Conservation (phyloP, 441 rosid species). For the Croton laevigatus region DNA sequence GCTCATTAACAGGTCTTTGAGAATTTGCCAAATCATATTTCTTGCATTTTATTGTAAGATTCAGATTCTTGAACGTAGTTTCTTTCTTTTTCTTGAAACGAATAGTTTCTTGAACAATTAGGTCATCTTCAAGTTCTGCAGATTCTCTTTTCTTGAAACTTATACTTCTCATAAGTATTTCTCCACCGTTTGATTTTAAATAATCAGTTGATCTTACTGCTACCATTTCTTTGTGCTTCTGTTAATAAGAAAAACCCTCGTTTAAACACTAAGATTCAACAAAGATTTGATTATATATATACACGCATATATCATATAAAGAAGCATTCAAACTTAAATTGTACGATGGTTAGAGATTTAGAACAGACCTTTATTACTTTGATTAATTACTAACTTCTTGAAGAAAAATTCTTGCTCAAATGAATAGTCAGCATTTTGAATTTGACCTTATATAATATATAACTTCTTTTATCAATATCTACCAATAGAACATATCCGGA, state of each 20-base stretch:
- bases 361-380: not conserved
- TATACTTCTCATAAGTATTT: not conserved
- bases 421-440: not conserved
- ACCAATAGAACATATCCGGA: not conserved
- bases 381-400: not conserved
- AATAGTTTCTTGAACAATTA: not conserved
- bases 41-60: not conserved
- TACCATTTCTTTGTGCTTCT: constrained; percentile 1
- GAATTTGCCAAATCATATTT: not conserved
- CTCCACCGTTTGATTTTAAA: constrained; percentile 1
- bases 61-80: constrained; percentile 19
- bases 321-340: not conserved
- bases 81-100: constrained; percentile 12
- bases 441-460: not conserved
- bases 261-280: not conserved
- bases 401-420: too few relatives aligned
- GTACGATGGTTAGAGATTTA: not conserved
- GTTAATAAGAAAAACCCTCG: not conserved
- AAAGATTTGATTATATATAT: too few relatives aligned
- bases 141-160: constrained; percentile 9
- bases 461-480: not conserved
- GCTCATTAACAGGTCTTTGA: constrained; percentile 28
- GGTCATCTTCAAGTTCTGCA: not conserved
- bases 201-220: not conserved
- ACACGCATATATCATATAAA: not conserved